Percentiles rank a stretch among this genome's conserved stretches.
Conservation (phyloP, 306 rosid genomes). For the Sesbania bispinosa region DNA sequence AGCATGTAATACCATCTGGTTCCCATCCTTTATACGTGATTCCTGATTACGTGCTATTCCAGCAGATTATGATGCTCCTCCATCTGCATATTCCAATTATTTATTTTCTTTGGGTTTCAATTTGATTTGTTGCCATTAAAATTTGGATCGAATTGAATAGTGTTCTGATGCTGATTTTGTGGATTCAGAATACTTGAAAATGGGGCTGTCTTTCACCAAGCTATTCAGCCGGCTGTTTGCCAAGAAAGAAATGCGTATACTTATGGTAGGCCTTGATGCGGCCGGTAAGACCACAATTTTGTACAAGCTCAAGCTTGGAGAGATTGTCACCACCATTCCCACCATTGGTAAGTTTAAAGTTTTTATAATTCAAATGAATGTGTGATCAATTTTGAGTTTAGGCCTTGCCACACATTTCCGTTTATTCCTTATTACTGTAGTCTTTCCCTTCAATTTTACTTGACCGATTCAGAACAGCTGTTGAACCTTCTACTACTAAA, state of each 20-base stretch:
- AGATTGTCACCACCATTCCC: conserved; percentile 96
- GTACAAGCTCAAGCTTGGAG: conserved; percentile 95
- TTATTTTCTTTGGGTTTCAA: neutral
- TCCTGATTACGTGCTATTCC: neutral
- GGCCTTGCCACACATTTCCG: neutral
- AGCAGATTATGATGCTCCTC: neutral
- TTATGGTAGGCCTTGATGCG: conserved; percentile 97
- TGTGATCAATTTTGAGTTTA: neutral
- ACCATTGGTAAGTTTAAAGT: conserved; percentile 63
- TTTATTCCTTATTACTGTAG: neutral
- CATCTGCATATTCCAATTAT: neutral
- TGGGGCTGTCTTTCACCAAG: conserved; percentile 97
- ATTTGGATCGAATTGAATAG: neutral
- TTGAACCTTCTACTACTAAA: no score
- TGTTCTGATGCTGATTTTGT: conserved; percentile 1
- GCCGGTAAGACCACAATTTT: conserved; percentile 98
- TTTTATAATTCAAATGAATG: neutral
- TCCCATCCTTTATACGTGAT: neutral
- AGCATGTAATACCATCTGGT: neutral
- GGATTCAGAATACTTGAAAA: conserved; percentile 45
- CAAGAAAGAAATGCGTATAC: conserved; percentile 96
- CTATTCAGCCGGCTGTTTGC: conserved; percentile 89
- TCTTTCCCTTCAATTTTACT: neutral
- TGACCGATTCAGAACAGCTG: neutral
- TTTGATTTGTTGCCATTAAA: conserved; percentile 11